Base-by-base conservation (phyloP, 768 basidiomycete genomes). In the Tulasnella sp. region DNA sequence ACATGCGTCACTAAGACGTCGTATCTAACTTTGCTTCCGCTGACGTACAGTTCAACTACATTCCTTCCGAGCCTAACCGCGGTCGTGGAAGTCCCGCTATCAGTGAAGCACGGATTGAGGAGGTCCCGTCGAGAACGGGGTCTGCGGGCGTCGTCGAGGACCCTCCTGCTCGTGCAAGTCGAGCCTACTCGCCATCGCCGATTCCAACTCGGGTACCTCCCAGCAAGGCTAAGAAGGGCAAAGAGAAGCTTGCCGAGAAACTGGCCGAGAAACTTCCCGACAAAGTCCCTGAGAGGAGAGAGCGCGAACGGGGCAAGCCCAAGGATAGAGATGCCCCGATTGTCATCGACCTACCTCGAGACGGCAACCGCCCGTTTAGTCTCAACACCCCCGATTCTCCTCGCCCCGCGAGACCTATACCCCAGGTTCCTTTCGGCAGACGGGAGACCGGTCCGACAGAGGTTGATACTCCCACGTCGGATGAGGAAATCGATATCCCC, bases 21-120 rank as follows among this genome's bases (percentile, higher is more conserved):
- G 26, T 39, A 73, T 2, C 40, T 73, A 26, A 73, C 46, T n/a
- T 23, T 11, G 11, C 26, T 73, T 44, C 35, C 37, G 13, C 20
- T 73, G 71, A 39, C 40, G 18, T 73, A 40, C 37, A 72, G 70
- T 72, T 40, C 35, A 46, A 23, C 39, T 72, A 72, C 26, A 72
- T 72, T 46, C 70, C 70, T 39, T 37, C 70, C 20, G 70, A 72
- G 26, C 70, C 70, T 40, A 15, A 18, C 35, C 26, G 35, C 6
- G 37, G 48, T 39, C 75, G 75, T n/a, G 55, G 29, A 20, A 75
- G 48, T 35, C 75, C 75, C 4, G 75, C 75, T 15, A 40, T 57
- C 35, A 75, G 75, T 51, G 57, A 67, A 37, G 77, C 77, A 18
- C 35, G 77, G 26, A 77, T 77, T 10, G 77, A 77, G 67, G 77